Conservation (phyloP, 495 filamentous ascomycete genomes). For the Lasiosphaeris hirsuta region DNA sequence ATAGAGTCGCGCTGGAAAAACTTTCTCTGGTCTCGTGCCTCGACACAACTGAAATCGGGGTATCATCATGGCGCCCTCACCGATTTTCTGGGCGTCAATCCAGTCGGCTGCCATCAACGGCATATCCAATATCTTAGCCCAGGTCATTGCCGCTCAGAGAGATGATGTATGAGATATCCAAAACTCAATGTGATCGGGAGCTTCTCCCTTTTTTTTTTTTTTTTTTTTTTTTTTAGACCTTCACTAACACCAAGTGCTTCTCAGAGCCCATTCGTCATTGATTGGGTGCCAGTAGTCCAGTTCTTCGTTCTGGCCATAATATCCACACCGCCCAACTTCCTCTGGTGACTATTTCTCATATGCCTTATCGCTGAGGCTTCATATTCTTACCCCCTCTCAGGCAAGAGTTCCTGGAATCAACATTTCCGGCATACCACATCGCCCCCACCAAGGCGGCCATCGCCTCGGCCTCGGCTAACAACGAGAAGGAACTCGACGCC, state of each 20-base stretch:
- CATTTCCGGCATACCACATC: constrained; percentile 44
- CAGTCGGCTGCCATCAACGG: constrained; percentile 68
- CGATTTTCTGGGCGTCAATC: constrained; percentile 62
- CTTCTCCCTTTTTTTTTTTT: not conserved
- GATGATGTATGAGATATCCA: constrained; percentile 48
- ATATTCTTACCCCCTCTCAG: constrained; percentile 23
- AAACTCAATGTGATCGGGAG: not conserved
- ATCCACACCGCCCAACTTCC: constrained; percentile 79
- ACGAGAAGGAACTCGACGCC: constrained; percentile 42
- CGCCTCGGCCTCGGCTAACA: constrained; percentile 34
- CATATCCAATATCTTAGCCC: constrained; percentile 79
- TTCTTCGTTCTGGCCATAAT: constrained; percentile 74
- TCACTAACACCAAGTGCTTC: not conserved
- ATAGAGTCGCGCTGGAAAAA: too few relatives aligned
- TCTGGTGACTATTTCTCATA: constrained; percentile 60
- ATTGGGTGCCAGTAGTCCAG: constrained; percentile 65
- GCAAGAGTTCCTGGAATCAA: constrained; percentile 51
- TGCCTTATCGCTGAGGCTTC: not conserved
- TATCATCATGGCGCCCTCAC: constrained; percentile 39
- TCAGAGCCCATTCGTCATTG: constrained; percentile 53
- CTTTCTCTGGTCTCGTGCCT: too few relatives aligned
- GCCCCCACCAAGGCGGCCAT: constrained; percentile 35
- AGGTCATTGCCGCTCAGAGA: constrained; percentile 68
- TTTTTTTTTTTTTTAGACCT: not conserved
- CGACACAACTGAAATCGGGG: too few relatives aligned